Percentiles rank a stretch among this genome's conserved stretches.
Conservation (phyloP, 2,329 filamentous ascomycete species). For the Neoascochyta sp. region DNA sequence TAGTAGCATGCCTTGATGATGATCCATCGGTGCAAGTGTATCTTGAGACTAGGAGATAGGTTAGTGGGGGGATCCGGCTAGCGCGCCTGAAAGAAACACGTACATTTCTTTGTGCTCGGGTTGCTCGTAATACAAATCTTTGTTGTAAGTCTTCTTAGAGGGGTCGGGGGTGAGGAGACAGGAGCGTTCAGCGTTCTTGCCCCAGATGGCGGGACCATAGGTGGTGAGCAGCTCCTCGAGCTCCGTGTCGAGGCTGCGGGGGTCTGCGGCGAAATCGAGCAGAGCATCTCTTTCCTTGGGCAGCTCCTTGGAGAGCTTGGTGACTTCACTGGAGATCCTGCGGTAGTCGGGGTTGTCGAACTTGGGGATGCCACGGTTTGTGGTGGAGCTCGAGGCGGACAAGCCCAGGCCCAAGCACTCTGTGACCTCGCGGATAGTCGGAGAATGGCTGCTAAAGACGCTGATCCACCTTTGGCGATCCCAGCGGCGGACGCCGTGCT, state of each 20-base stretch:
- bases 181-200: slow-evolving; percentile 31
- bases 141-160: slow-evolving; percentile 36
- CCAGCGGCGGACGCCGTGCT: slow-evolving; percentile 33
- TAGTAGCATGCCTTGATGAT: slow-evolving; percentile 41
- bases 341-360: slow-evolving; percentile 39
- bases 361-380: slow-evolving; percentile 38
- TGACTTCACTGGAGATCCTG: slow-evolving; percentile 36
- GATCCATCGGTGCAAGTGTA: slow-evolving; percentile 39
- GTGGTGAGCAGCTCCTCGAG: slow-evolving; percentile 31
- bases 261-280: slow-evolving; percentile 37
- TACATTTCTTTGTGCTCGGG: slow-evolving; percentile 33
- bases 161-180: slow-evolving; percentile 32
- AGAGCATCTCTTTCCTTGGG: slow-evolving; percentile 37
- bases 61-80: neutral
- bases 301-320: slow-evolving; percentile 35
- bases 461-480: slow-evolving; percentile 35
- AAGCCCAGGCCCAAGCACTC: slow-evolving; percentile 36
- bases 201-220: slow-evolving; percentile 36
- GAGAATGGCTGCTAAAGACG: slow-evolving; percentile 37
- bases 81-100: slow-evolving; percentile 5
- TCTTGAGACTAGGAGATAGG: slow-evolving; percentile 25
- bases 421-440: slow-evolving; percentile 38
- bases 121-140: slow-evolving; percentile 32
- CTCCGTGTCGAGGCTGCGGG: slow-evolving; percentile 28
- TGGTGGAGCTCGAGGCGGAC: slow-evolving; percentile 34